Percentiles rank a stretch among this genome's conserved stretches.
phyloP scores from a whole-genome alignment of 345 rosid genomes.

The Carallia brachiata region DNA sequence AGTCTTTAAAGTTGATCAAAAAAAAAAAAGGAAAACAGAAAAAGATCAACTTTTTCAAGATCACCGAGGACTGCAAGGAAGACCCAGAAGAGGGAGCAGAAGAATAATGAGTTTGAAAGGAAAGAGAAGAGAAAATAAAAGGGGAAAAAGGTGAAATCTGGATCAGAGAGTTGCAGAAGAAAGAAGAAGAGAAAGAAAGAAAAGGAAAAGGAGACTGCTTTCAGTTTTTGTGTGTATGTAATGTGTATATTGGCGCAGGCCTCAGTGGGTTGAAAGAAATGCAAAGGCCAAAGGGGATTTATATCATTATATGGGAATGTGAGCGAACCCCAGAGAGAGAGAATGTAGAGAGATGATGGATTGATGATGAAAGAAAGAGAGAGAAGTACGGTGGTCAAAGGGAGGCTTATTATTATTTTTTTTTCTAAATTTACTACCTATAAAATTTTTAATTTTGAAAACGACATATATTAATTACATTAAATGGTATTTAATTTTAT shows the following conservation, averaged over 20 bases:
- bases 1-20: neutral
- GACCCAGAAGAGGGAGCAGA: neutral
- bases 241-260: too few species aligned
- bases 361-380: neutral
- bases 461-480: too few species aligned
- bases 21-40: neutral
- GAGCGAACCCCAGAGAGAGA: neutral
- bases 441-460: too few species aligned
- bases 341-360: neutral
- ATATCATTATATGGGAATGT: too few species aligned
- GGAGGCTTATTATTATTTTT: neutral
- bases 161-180: slow-evolving; percentile 2
- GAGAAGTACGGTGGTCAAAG: slow-evolving; percentile 1
- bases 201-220: neutral
- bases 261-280: neutral
- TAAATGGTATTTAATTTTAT: too few species aligned
- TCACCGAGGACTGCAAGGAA: neutral
- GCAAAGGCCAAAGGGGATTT: neutral
- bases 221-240: too few species aligned
- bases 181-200: neutral
- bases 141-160: neutral
- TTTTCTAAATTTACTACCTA: too few species aligned
- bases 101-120: neutral
- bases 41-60: too few species aligned
- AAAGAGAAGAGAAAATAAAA: too few species aligned